Percentiles rank a stretch among this genome's conserved stretches.
Evolutionary conservation across 768 basidiomycete genomes (phyloP).

Genomic region (Leucogyrophana mollusca): DNA sequence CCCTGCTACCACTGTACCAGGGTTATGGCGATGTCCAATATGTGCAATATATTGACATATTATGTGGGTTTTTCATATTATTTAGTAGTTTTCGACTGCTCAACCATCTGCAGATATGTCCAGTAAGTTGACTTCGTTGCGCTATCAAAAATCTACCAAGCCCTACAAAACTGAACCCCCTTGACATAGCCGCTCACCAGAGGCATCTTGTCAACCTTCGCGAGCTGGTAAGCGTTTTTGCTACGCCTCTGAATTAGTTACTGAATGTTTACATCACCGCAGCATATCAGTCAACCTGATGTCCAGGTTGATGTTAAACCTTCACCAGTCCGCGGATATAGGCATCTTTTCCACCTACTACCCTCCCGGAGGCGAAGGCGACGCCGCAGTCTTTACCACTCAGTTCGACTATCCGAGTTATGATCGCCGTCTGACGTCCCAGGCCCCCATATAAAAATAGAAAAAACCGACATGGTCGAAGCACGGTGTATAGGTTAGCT

Average conservation of each 20-base stretch:
- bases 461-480: too few relatives aligned
- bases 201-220: constrained; percentile 49
- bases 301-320: constrained; percentile 56
- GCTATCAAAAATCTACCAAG: too few relatives aligned
- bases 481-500: too few relatives aligned
- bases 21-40: constrained; percentile 49
- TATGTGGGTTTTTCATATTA: constrained; percentile 24
- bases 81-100: background rate
- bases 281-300: constrained; percentile 53
- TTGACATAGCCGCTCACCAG: constrained; percentile 38
- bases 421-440: background rate
- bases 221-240: constrained; percentile 39
- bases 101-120: background rate
- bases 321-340: constrained; percentile 38
- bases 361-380: background rate
- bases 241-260: too few relatives aligned
- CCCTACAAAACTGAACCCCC: constrained; percentile 1
- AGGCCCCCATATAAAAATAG: too few relatives aligned
- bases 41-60: constrained; percentile 46
- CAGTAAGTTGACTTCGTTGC: too few relatives aligned
- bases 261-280: background rate
- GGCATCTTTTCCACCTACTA: constrained; percentile 3
- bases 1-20: constrained; percentile 24
- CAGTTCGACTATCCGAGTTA: background rate
- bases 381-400: background rate